These are phyloP conservation scores for Litsea cubeba DNA, from an alignment of 164 flowering plant species.

Conservation along the genomic window DNA sequence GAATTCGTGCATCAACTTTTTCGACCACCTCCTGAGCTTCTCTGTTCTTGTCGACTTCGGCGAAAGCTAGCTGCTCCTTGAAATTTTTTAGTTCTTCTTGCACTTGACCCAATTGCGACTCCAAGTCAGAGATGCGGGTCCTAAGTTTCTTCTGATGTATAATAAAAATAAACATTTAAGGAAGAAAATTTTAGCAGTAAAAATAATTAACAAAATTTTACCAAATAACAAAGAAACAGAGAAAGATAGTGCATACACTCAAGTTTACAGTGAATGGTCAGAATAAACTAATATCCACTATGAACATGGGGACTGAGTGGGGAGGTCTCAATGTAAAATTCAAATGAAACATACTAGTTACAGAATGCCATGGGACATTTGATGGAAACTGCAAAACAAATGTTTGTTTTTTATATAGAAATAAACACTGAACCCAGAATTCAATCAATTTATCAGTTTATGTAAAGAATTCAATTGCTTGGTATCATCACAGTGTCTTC, in stretches of 20 bases:
- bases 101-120: conserved; percentile 78
- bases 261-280: no score
- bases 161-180: neutral
- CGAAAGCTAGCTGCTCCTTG: conserved; percentile 61
- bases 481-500: no score
- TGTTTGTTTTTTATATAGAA: no score
- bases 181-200: neutral
- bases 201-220: neutral
- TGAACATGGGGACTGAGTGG: neutral
- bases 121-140: conserved; percentile 66
- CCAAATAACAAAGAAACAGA: neutral
- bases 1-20: conserved; percentile 27
- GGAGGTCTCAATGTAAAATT: neutral
- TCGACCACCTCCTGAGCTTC: conserved; percentile 56
- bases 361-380: neutral
- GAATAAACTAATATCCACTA: neutral
- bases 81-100: conserved; percentile 70
- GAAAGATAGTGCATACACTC: neutral
- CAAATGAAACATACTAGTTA: neutral
- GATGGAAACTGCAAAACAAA: no score
- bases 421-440: no score
- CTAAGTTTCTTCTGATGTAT: conserved; percentile 66
- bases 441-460: no score
- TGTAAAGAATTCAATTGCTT: no score
- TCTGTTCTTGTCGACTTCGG: conserved; percentile 62